These are phyloP conservation scores for Coemansia sp. DNA, from an alignment of 192 early-diverging fungal species.

Conservation along the genomic window DNA sequence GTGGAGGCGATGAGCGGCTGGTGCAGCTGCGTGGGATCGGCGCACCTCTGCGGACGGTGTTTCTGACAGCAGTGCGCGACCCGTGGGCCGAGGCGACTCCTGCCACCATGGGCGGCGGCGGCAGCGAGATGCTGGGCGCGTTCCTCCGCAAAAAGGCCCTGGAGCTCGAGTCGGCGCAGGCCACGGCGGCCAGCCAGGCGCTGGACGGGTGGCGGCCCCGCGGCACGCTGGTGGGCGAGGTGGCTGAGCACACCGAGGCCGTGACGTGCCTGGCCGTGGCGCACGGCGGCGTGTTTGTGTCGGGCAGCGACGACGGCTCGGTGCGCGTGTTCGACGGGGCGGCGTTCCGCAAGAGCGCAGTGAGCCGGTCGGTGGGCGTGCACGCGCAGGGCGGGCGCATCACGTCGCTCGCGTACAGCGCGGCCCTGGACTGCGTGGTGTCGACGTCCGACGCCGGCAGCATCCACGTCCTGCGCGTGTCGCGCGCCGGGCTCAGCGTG, in stretches of 20 bases:
- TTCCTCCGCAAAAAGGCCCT: constrained; percentile 57
- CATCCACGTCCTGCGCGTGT: constrained; percentile 71
- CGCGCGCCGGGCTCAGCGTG: constrained; percentile 14
- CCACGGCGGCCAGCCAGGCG: constrained; percentile 22
- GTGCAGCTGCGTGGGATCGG: constrained; percentile 44
- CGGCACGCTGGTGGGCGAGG: constrained; percentile 74
- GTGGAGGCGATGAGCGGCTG: neutral
- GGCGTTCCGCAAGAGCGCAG: constrained; percentile 80
- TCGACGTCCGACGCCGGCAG: constrained; percentile 78
- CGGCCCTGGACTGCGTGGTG: constrained; percentile 75
- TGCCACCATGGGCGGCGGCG: neutral
- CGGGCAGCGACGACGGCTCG: constrained; percentile 81
- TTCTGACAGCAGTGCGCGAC: constrained; percentile 42
- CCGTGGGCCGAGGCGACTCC: constrained; percentile 13
- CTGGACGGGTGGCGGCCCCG: constrained; percentile 72
- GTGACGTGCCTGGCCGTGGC: constrained; percentile 71
- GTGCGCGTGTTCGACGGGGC: constrained; percentile 82
- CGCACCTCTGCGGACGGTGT: constrained; percentile 43
- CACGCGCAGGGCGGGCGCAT: constrained; percentile 74
- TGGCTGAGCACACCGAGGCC: constrained; percentile 81
- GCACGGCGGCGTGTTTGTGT: constrained; percentile 74
- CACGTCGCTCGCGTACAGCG: constrained; percentile 74
- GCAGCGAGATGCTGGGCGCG: constrained; percentile 15
- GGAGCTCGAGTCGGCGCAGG: constrained; percentile 49
- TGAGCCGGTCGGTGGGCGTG: constrained; percentile 71